Evolutionary conservation across 192 early-diverging fungal species (phyloP).

Genomic region (Entomortierella lignicola): DNA sequence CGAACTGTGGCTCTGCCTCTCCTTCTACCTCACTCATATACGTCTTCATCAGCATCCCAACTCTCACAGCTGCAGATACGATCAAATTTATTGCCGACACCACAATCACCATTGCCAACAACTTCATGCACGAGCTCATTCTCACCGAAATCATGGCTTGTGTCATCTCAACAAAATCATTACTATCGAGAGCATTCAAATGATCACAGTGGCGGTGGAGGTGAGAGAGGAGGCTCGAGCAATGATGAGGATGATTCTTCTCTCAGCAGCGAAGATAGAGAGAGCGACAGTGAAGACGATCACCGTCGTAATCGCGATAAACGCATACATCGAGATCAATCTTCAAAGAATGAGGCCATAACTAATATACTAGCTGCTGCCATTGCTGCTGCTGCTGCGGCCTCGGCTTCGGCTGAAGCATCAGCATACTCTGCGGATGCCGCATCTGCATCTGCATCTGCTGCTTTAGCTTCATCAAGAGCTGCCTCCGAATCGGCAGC

Average conservation of each 20-base stretch:
- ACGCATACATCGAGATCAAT: background rate
- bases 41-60: too few relatives aligned
- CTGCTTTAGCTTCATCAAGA: too few relatives aligned
- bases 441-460: background rate
- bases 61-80: too few relatives aligned
- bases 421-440: background rate
- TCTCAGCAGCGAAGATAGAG: background rate
- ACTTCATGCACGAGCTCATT: too few relatives aligned
- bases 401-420: background rate
- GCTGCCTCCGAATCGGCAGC: background rate
- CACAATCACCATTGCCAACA: background rate
- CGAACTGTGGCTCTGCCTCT: background rate
- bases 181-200: too few relatives aligned
- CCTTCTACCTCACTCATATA: background rate
- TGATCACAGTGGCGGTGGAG: too few relatives aligned
- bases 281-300: background rate
- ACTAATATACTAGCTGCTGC: background rate
- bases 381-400: background rate
- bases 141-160: too few relatives aligned
- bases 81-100: background rate
- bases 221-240: too few relatives aligned
- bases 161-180: too few relatives aligned
- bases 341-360: background rate
- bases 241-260: too few relatives aligned
- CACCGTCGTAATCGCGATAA: background rate